A percentile compares a stretch with the other conserved stretches of the same genome.
Evolutionary conservation across 2,329 filamentous ascomycete genomes (phyloP).

Genomic region (Teratosphaeria destructans): DNA sequence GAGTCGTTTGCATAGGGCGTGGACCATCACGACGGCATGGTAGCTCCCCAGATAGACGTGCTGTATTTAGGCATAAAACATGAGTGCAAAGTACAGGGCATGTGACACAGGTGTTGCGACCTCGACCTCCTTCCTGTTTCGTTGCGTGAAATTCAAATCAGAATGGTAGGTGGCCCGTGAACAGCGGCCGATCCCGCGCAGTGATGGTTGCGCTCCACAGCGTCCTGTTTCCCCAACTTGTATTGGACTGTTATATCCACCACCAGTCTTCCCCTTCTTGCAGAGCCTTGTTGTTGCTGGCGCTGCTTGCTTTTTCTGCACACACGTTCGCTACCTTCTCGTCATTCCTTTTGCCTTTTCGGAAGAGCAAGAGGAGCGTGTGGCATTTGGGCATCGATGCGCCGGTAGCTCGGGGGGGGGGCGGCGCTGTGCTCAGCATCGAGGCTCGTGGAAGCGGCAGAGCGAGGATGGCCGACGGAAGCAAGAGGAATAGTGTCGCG

Average conservation of each 20-base stretch:
- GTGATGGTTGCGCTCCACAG: background rate
- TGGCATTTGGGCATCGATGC: slow-evolving; percentile 2
- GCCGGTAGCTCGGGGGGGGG: slow-evolving; percentile 1
- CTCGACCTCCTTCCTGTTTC: background rate
- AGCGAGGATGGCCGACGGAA: slow-evolving; percentile 40
- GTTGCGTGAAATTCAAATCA: background rate
- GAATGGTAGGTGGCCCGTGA: background rate
- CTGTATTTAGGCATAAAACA: slow-evolving; percentile 1
- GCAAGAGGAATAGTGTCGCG: slow-evolving; percentile 45
- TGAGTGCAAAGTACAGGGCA: background rate
- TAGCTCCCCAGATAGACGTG: slow-evolving; percentile 1
- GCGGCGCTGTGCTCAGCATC: background rate
- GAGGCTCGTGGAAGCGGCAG: background rate
- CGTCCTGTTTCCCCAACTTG: background rate
- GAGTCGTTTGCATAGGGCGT: background rate
- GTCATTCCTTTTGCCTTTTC: background rate
- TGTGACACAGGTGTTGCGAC: background rate
- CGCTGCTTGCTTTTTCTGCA: background rate
- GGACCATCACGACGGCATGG: background rate
- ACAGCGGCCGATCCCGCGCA: background rate
- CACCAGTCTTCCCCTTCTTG: background rate
- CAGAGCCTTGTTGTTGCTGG: background rate
- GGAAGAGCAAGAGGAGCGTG: background rate
- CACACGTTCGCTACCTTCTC: background rate
- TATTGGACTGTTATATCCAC: background rate